Conservation (phyloP, 2,329 filamentous ascomycete species). For the Hymenoscyphus repandus region DNA sequence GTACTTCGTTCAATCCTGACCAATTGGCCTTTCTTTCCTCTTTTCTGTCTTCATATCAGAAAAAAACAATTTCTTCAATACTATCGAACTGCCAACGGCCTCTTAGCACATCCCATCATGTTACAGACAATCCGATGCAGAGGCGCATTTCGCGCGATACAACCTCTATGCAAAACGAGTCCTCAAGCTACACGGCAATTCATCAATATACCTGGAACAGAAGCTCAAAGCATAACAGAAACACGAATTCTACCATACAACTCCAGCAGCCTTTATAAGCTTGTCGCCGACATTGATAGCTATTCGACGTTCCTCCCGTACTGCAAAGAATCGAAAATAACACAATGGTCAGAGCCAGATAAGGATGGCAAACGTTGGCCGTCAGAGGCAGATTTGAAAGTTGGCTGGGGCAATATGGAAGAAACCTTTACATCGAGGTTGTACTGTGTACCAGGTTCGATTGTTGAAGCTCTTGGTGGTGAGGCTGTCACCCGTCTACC, state of each 20-base stretch:
- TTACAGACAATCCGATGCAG: constrained; percentile 20
- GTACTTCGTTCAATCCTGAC: no score
- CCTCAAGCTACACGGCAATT: constrained; percentile 37
- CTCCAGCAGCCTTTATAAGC: constrained; percentile 64
- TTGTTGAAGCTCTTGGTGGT: constrained; percentile 75
- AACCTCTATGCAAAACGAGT: not conserved
- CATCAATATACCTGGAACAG: constrained; percentile 33
- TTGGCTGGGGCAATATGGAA: constrained; percentile 79
- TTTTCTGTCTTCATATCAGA: not conserved
- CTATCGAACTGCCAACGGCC: no score
- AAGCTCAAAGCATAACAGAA: constrained; percentile 63
- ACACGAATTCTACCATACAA: constrained; percentile 73
- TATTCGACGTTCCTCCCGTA: constrained; percentile 91
- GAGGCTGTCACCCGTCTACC: constrained; percentile 42
- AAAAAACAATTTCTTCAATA: no score
- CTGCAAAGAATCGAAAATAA: constrained; percentile 73
- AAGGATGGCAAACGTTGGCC: constrained; percentile 52
- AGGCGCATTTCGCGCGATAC: constrained; percentile 14
- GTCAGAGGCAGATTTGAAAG: constrained; percentile 68
- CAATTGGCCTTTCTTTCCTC: not conserved
- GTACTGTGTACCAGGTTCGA: constrained; percentile 65
- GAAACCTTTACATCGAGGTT: constrained; percentile 80
- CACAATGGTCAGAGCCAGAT: constrained; percentile 59
- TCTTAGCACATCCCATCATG: constrained; percentile 20
- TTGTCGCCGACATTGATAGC: constrained; percentile 82